A percentile compares a stretch with the other conserved stretches of the same genome.
Conservation (phyloP, 805 yeast genomes). For the Hanseniaspora valbyensis region DNA sequence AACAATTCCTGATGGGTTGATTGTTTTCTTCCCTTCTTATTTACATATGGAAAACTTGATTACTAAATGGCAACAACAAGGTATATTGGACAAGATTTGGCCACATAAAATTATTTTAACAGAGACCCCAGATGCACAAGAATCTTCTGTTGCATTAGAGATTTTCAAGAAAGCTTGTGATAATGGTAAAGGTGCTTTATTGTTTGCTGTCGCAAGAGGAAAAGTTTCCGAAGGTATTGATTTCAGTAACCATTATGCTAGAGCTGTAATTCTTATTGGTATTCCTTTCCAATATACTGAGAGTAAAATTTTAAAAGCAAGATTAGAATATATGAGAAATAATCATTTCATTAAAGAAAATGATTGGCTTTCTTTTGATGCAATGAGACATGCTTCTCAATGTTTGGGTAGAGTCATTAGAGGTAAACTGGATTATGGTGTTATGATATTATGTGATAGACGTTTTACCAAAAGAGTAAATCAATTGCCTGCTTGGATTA, state of each 20-base stretch:
- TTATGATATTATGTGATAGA: slow-evolving; percentile 94
- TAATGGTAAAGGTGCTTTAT: slow-evolving; percentile 94
- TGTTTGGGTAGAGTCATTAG: slow-evolving; percentile 93
- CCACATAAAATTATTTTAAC: slow-evolving; percentile 87
- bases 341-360: slow-evolving; percentile 86
- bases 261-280: slow-evolving; percentile 97
- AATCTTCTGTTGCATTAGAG: slow-evolving; percentile 87
- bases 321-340: slow-evolving; percentile 86
- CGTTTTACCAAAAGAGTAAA: slow-evolving; percentile 75
- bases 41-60: slow-evolving; percentile 96
- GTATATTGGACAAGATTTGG: slow-evolving; percentile 96
- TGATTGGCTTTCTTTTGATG: slow-evolving; percentile 93
- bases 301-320: slow-evolving; percentile 86
- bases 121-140: slow-evolving; percentile 98
- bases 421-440: slow-evolving; percentile 97
- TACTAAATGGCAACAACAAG: slow-evolving; percentile 98
- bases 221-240: slow-evolving; percentile 98
- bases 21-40: slow-evolving; percentile 94
- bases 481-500: slow-evolving; percentile 95
- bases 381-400: slow-evolving; percentile 99
- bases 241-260: slow-evolving; percentile 96
- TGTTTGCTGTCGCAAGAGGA: slow-evolving; percentile 96
- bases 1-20: slow-evolving; percentile 95
- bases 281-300: slow-evolving; percentile 98
- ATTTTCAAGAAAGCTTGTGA: slow-evolving; percentile 94